phyloP scores from a whole-genome alignment of 495 filamentous ascomycete species.

The Trichoderma gamsii region DNA sequence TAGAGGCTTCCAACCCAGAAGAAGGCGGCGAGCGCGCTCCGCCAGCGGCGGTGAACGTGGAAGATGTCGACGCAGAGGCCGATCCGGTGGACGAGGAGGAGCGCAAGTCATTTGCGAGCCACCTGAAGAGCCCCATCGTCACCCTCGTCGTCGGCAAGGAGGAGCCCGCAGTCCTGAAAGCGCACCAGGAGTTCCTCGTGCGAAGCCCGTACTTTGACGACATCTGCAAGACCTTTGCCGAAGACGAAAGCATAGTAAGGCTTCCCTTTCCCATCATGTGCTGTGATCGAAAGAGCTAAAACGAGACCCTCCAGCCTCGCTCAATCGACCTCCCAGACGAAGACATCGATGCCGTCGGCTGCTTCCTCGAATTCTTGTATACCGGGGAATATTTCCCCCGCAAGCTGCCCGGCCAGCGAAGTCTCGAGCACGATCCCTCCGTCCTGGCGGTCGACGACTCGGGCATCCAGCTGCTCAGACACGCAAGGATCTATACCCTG shows the following conservation, averaged over 20 bases:
- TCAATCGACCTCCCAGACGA: constrained; percentile 63
- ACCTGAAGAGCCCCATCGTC: constrained; percentile 74
- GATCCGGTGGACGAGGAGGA: constrained; percentile 22
- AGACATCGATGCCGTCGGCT: constrained; percentile 74
- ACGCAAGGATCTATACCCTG: constrained; percentile 83
- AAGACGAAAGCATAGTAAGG: constrained; percentile 44
- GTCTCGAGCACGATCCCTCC: constrained; percentile 53
- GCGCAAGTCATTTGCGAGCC: constrained; percentile 45
- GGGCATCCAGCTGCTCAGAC: constrained; percentile 72
- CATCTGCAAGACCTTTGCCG: constrained; percentile 50
- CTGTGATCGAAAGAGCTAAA: background rate
- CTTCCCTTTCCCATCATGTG: background rate
- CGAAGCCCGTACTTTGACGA: constrained; percentile 70
- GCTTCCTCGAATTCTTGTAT: constrained; percentile 89
- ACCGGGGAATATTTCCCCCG: constrained; percentile 82
- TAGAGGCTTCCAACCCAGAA: background rate
- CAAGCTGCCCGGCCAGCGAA: constrained; percentile 48
- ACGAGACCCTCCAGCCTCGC: constrained; percentile 41
- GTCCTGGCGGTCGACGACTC: constrained; percentile 58
- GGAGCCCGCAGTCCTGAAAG: constrained; percentile 59
- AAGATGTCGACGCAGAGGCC: background rate
- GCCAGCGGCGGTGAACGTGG: background rate
- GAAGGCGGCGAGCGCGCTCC: background rate
- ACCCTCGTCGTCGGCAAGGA: constrained; percentile 61
- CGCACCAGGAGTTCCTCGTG: constrained; percentile 71